Conservation (phyloP, 805 yeast species). For the Candida easanensis region DNA sequence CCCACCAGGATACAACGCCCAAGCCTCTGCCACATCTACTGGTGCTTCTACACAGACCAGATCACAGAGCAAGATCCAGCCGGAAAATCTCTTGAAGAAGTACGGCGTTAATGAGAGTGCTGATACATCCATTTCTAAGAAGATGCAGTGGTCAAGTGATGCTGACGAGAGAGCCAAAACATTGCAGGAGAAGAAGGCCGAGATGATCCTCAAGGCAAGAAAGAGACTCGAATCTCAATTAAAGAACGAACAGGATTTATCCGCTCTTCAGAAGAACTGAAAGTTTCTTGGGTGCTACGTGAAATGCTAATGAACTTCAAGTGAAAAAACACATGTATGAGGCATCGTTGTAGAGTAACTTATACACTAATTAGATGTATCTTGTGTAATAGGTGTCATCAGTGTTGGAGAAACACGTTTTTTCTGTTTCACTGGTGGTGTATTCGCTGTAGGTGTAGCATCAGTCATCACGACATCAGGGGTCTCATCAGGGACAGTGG, state of each 20-base stretch:
- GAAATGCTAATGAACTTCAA: background rate
- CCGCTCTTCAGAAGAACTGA: constrained; percentile 9
- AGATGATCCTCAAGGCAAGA: constrained; percentile 62
- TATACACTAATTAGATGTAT: background rate
- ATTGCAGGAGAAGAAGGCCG: constrained; percentile 47
- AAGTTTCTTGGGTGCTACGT: background rate
- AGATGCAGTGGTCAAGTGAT: constrained; percentile 39
- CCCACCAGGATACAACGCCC: constrained; percentile 41
- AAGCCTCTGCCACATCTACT: constrained; percentile 9
- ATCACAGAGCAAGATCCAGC: constrained; percentile 24
- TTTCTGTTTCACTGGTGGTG: constrained; percentile 28
- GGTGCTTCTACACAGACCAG: constrained; percentile 19
- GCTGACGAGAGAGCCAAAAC: constrained; percentile 41
- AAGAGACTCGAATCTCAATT: constrained; percentile 44
- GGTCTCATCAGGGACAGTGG: background rate
- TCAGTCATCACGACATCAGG: constrained; percentile 4
- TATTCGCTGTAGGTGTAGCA: constrained; percentile 2
- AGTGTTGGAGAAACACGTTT: constrained; percentile 23
- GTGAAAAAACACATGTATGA: background rate
- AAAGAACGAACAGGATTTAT: constrained; percentile 25
- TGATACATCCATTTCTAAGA: constrained; percentile 10
- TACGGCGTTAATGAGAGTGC: constrained; percentile 36
- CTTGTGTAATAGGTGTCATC: constrained; percentile 1
- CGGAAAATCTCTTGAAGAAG: constrained; percentile 37
- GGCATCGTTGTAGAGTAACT: background rate